These are phyloP conservation scores for Penicillium sp. DNA, from an alignment of 2,329 filamentous ascomycete genomes.

Conservation along the genomic window DNA sequence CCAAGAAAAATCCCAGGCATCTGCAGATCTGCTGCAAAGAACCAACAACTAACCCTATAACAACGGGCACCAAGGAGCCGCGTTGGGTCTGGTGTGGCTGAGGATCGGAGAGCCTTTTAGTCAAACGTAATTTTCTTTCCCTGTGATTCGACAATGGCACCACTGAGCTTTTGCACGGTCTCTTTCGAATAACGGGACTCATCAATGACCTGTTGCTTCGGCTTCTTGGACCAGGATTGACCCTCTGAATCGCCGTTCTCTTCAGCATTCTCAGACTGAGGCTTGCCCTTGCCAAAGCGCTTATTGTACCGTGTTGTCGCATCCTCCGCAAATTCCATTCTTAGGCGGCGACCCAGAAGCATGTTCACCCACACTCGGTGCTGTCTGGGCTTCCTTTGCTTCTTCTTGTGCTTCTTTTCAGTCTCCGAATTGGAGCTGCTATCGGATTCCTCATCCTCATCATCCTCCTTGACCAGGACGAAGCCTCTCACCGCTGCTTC, in stretches of 20 bases:
- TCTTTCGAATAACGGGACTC: conserved; percentile 47
- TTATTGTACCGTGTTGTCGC: conserved; percentile 87
- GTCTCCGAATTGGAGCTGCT: conserved; percentile 28
- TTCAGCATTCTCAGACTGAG: conserved; percentile 17
- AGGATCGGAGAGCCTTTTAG: conserved; percentile 29
- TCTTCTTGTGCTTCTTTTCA: conserved; percentile 27
- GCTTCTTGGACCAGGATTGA: conserved; percentile 23
- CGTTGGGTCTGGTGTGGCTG: background rate
- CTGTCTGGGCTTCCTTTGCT: conserved; percentile 43
- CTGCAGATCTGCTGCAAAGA: conserved; percentile 2
- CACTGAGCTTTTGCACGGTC: conserved; percentile 63
- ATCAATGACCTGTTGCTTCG: conserved; percentile 29
- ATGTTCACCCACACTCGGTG: conserved; percentile 75
- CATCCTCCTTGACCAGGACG: conserved; percentile 56
- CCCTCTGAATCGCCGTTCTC: conserved; percentile 25
- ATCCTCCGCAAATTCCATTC: conserved; percentile 92
- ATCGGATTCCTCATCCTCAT: conserved; percentile 46
- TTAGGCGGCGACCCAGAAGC: conserved; percentile 71
- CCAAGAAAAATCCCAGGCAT: conserved; percentile 3
- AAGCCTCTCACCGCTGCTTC: conserved; percentile 76
- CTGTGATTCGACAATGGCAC: conserved; percentile 69
- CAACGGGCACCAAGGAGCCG: background rate
- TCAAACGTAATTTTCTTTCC: conserved; percentile 84
- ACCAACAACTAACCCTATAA: background rate
- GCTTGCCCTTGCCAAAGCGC: conserved; percentile 71